Conservation (phyloP, 176 grass and related monocot species). For the Saccharum officinarum region DNA sequence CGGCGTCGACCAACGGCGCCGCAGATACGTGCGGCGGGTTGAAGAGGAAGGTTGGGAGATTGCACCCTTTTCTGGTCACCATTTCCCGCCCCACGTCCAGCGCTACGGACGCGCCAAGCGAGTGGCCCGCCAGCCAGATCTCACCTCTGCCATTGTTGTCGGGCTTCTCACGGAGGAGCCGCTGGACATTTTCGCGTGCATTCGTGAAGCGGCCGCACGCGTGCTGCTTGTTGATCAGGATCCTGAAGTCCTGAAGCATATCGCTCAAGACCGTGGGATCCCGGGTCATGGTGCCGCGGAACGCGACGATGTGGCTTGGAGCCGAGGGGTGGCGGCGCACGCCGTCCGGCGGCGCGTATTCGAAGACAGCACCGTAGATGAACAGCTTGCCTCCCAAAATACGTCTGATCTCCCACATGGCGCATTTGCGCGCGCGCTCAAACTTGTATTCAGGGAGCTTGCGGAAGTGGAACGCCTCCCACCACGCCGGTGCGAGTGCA, state of each 20-base stretch:
- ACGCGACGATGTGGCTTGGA: constrained; percentile 2
- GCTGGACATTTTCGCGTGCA: not conserved
- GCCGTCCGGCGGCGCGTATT: not conserved
- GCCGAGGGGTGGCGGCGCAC: not conserved
- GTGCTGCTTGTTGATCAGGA: not conserved
- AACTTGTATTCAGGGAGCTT: no score
- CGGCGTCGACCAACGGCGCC: not conserved
- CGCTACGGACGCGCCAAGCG: constrained; percentile 30
- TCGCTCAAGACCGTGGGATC: not conserved
- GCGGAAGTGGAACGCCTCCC: not conserved
- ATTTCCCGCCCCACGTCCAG: constrained; percentile 25
- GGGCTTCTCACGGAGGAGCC: no score
- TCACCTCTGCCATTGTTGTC: no score
- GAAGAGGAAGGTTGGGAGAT: constrained; percentile 22
- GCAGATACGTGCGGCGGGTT: not conserved
- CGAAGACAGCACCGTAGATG: not conserved
- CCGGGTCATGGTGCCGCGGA: not conserved
- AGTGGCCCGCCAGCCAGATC: constrained; percentile 13
- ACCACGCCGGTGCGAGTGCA: not conserved
- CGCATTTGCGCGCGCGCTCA: no score
- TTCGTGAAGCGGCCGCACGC: not conserved
- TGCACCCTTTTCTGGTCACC: not conserved
- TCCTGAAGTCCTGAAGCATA: not conserved
- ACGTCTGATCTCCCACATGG: no score
- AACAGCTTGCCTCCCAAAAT: no score